Percentiles rank a stretch among this genome's conserved stretches.
Conservation (phyloP, 2,329 filamentous ascomycete genomes). For the Talaromyces piceae region DNA sequence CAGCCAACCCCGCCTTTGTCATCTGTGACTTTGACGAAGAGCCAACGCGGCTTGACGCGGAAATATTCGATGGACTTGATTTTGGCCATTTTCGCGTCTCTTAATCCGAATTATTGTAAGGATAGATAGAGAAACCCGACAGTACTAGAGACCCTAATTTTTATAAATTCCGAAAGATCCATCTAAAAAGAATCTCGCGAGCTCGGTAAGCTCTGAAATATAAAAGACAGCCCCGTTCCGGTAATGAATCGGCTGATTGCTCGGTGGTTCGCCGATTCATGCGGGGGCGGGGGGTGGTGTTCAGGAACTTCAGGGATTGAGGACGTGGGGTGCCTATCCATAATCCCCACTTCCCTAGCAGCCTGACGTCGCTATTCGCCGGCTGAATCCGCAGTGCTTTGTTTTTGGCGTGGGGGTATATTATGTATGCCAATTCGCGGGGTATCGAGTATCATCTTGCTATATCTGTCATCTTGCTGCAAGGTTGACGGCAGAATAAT, state of each 20-base stretch:
- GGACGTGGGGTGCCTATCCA: neutral
- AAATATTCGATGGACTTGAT: slow-evolving; percentile 66
- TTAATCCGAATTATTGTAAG: neutral
- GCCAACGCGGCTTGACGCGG: slow-evolving; percentile 65
- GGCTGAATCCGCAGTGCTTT: neutral
- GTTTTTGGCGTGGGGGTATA: neutral
- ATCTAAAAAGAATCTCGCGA: neutral
- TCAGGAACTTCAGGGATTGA: no score
- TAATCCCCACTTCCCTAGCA: neutral
- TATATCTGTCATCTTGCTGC: neutral
- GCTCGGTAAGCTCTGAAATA: neutral
- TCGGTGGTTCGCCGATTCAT: neutral
- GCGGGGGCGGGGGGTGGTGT: neutral
- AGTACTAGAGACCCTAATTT: neutral
- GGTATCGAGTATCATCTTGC: neutral
- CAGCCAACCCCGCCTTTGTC: slow-evolving; percentile 58
- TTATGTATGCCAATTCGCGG: neutral
- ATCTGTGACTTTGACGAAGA: slow-evolving; percentile 70
- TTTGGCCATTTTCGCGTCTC: slow-evolving; percentile 46
- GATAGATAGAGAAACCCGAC: neutral
- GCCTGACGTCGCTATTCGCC: neutral
- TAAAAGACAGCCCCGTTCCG: neutral
- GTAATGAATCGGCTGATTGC: neutral
- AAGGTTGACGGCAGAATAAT: neutral
- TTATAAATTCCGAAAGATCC: neutral